These are phyloP conservation scores for Penicillium pancosmium DNA, from an alignment of 495 filamentous ascomycete species.

Conservation along the genomic window DNA sequence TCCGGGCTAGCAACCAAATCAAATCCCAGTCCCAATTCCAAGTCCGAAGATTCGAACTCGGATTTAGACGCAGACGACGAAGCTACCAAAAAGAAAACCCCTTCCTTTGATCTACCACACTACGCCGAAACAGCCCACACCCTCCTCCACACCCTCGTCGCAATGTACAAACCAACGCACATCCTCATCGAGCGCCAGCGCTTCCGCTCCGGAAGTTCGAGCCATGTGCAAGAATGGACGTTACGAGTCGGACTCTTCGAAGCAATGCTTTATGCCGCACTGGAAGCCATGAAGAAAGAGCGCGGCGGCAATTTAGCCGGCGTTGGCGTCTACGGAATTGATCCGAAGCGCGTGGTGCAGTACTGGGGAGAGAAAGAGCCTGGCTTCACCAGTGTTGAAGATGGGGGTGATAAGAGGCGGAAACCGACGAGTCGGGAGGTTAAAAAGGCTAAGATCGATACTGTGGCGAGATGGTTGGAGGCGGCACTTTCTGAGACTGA, in stretches of 20 bases:
- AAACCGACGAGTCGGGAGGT: constrained; percentile 33
- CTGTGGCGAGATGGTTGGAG: constrained; percentile 60
- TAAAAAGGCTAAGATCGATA: constrained; percentile 67
- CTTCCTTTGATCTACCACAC: constrained; percentile 54
- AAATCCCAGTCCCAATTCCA: background rate
- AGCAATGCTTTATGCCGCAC: constrained; percentile 80
- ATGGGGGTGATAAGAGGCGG: constrained; percentile 27
- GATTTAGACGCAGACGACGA: background rate
- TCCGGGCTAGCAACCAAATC: background rate
- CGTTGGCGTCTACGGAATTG: constrained; percentile 37
- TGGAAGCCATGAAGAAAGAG: constrained; percentile 57
- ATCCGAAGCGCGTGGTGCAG: constrained; percentile 43
- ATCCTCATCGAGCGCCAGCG: constrained; percentile 91
- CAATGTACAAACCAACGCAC: constrained; percentile 60
- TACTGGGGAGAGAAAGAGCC: constrained; percentile 35
- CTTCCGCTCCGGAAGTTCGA: constrained; percentile 67
- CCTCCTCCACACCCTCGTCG: constrained; percentile 56
- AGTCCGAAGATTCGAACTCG: background rate
- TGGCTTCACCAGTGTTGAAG: background rate
- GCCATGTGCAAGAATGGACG: constrained; percentile 84
- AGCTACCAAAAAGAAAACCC: background rate
- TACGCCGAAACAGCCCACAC: constrained; percentile 65
- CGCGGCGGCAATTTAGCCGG: constrained; percentile 24
- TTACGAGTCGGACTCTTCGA: constrained; percentile 88
- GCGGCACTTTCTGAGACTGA: background rate